These are phyloP conservation scores for Rickenella mellea DNA, from an alignment of 768 basidiomycete species.

Conservation along the genomic window DNA sequence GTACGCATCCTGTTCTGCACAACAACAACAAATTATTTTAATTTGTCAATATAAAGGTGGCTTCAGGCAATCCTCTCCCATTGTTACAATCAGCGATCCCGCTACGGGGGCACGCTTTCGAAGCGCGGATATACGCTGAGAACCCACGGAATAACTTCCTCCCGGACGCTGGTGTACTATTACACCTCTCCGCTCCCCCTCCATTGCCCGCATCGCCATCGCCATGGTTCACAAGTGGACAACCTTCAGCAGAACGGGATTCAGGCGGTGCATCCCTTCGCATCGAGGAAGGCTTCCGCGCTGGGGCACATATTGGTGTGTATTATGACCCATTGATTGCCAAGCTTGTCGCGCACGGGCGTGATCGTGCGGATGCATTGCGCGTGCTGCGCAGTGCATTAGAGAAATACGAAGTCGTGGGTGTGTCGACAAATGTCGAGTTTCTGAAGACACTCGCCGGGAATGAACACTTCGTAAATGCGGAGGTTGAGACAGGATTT, in stretches of 20 bases:
- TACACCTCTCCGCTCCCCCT: constrained; percentile 72
- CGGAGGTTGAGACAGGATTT: constrained; percentile 87
- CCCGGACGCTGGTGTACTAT: constrained; percentile 77
- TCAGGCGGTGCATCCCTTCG: constrained; percentile 54
- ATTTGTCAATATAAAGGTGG: constrained; percentile 40
- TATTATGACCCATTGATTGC: constrained; percentile 92
- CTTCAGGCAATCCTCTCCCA: constrained; percentile 80
- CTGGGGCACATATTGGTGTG: constrained; percentile 74
- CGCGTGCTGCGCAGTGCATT: constrained; percentile 71
- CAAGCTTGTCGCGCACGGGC: constrained; percentile 83
- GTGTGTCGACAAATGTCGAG: constrained; percentile 86
- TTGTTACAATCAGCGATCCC: constrained; percentile 71
- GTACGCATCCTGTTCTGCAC: constrained; percentile 21
- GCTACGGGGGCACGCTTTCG: constrained; percentile 87
- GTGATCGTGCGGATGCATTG: constrained; percentile 77
- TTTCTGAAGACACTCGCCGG: constrained; percentile 74
- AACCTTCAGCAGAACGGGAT: no score
- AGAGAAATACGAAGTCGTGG: constrained; percentile 85
- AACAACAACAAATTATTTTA: background rate
- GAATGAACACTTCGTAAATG: constrained; percentile 66
- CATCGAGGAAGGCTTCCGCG: constrained; percentile 83
- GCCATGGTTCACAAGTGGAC: constrained; percentile 20
- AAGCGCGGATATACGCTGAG: constrained; percentile 93
- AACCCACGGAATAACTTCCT: constrained; percentile 90
- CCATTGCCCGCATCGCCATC: constrained; percentile 66